phyloP scores from a whole-genome alignment of 2,329 filamentous ascomycete genomes.

The Talaromyces amestolkiae region DNA sequence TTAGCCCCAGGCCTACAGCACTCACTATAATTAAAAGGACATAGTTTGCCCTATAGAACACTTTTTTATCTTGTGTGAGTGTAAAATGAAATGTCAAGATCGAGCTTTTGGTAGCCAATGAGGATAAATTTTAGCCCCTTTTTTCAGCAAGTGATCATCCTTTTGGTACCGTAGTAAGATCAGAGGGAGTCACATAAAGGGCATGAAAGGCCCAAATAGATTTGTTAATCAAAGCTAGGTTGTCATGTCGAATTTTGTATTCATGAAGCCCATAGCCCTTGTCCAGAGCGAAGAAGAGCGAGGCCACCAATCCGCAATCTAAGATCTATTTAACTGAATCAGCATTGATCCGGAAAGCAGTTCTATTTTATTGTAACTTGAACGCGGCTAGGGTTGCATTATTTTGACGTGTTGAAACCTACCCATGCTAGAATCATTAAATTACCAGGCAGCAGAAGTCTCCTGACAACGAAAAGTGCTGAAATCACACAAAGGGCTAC shows the following conservation, averaged over 20 bases:
- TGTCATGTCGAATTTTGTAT: neutral
- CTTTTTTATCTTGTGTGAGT: neutral
- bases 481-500: neutral
- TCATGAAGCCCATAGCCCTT: neutral
- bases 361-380: neutral
- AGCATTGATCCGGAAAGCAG: neutral
- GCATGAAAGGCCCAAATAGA: neutral
- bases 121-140: neutral
- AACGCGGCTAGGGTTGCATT: neutral
- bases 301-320: neutral
- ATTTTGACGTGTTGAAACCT: neutral
- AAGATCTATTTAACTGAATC: neutral
- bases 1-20: neutral
- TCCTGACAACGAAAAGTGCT: neutral
- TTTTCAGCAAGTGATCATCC: neutral
- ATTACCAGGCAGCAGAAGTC: neutral
- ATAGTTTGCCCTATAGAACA: neutral
- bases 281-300: neutral
- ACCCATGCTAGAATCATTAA: neutral
- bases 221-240: neutral
- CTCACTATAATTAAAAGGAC: neutral
- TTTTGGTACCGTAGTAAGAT: neutral
- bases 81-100: neutral
- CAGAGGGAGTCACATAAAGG: neutral
- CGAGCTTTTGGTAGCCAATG: neutral